These are phyloP conservation scores for Sporopachydermia lactativora DNA, from an alignment of 805 yeast species.

Conservation along the genomic window DNA sequence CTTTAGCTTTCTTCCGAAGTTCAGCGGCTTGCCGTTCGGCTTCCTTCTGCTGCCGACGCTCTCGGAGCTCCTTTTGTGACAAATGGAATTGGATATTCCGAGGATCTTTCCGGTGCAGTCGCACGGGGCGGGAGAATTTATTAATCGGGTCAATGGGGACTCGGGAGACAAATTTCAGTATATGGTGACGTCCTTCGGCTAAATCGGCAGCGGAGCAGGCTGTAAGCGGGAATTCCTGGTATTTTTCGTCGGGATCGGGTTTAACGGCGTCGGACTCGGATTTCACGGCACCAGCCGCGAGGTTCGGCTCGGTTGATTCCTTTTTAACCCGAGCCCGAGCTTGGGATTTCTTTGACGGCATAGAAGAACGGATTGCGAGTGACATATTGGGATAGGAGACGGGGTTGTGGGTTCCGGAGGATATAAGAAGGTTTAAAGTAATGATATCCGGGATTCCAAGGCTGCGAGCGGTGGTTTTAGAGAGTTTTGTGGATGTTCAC, in stretches of 20 bases:
- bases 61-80: conserved; percentile 35
- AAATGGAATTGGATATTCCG: conserved; percentile 78
- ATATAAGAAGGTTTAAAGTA: too few species aligned
- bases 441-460: too few species aligned
- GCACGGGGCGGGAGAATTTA: conserved; percentile 68
- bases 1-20: conserved; percentile 11
- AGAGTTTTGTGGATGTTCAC: too few species aligned
- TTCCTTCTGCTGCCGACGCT: conserved; percentile 21
- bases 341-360: neutral
- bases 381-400: too few species aligned
- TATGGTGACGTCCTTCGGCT: conserved; percentile 61
- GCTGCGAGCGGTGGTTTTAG: too few species aligned
- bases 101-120: conserved; percentile 90
- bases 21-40: conserved; percentile 20
- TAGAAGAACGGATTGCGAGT: neutral
- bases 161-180: conserved; percentile 66
- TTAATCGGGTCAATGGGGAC: conserved; percentile 55
- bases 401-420: too few species aligned
- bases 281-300: neutral
- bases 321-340: neutral
- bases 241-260: conserved; percentile 1
- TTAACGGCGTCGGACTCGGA: neutral
- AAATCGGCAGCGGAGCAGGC: conserved; percentile 64
- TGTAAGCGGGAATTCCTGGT: conserved; percentile 40
- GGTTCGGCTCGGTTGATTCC: neutral